phyloP scores from a whole-genome alignment of 345 rosid genomes.

The Excoecaria agallocha region DNA sequence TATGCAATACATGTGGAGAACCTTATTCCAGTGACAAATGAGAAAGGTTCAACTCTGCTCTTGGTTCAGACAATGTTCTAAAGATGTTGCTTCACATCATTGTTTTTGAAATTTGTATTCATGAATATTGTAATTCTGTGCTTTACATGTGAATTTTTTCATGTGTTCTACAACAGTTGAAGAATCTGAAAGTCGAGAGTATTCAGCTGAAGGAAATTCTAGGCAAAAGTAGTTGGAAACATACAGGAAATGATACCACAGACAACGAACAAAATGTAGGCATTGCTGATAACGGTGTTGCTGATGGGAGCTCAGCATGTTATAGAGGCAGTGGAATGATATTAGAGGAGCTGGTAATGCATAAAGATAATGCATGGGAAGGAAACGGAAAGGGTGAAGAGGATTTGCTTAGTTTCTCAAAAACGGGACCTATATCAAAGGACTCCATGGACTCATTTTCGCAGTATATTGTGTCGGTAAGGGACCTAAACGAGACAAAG shows the following conservation, averaged over 20 bases:
- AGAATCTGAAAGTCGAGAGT: conserved; percentile 53
- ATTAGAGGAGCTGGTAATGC: conserved; percentile 17
- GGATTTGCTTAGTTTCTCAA: conserved; percentile 14
- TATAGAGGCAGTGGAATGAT: conserved; percentile 21
- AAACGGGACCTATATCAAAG: conserved; percentile 20
- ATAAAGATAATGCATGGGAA: conserved; percentile 23
- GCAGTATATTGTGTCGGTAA: conserved; percentile 18
- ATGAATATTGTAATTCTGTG: not conserved
- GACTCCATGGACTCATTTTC: conserved; percentile 31
- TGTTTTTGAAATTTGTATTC: not conserved
- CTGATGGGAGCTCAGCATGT: conserved; percentile 12
- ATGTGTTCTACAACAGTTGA: conserved; percentile 41
- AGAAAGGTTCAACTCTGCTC: too few relatives aligned
- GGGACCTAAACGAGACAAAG: conserved; percentile 23
- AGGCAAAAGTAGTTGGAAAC: conserved; percentile 34
- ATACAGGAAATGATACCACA: conserved; percentile 22
- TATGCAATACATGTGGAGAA: too few relatives aligned
- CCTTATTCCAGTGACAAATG: too few relatives aligned
- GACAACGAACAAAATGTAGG: not conserved
- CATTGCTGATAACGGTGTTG: not conserved
- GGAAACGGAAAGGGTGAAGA: conserved; percentile 20
- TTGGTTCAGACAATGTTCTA: not conserved
- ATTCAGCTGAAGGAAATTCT: conserved; percentile 40
- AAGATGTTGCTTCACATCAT: not conserved
- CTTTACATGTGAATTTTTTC: not conserved